Evolutionary conservation across 2,329 filamentous ascomycete genomes (phyloP).

Genomic region (Hypoxylon sp.): DNA sequence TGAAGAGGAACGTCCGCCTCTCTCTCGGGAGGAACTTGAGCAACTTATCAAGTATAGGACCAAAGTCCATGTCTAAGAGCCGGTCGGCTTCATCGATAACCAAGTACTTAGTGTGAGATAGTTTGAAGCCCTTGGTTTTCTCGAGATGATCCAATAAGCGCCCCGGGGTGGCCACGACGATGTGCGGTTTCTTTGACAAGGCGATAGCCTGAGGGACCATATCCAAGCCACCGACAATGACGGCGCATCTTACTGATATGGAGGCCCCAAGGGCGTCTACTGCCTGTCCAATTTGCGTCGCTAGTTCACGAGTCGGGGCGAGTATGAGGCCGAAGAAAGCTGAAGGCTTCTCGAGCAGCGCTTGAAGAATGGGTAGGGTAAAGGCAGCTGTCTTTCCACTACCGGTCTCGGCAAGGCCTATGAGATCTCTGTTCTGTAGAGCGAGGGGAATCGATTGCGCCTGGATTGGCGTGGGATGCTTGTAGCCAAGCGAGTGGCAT

Average conservation of each 20-base stretch:
- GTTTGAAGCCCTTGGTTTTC: constrained; percentile 95
- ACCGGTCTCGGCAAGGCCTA: constrained; percentile 94
- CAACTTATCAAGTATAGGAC: constrained; percentile 91
- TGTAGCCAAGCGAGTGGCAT: constrained; percentile 85
- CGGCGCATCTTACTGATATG: constrained; percentile 87
- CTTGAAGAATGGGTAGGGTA: constrained; percentile 90
- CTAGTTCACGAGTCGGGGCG: constrained; percentile 92
- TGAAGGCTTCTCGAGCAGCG: constrained; percentile 88
- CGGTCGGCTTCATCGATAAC: constrained; percentile 97
- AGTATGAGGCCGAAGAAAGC: constrained; percentile 89
- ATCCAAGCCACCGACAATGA: constrained; percentile 93
- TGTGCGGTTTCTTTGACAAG: constrained; percentile 94
- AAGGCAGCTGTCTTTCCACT: constrained; percentile 97
- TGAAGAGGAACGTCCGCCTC: constrained; percentile 88
- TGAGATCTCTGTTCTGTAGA: constrained; percentile 84
- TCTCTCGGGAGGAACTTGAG: constrained; percentile 87
- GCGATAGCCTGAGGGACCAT: constrained; percentile 94
- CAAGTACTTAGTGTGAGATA: constrained; percentile 84
- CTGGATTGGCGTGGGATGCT: constrained; percentile 89
- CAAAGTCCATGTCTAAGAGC: constrained; percentile 93
- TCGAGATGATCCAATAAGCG: constrained; percentile 91
- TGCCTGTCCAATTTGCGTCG: constrained; percentile 87
- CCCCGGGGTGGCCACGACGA: constrained; percentile 92
- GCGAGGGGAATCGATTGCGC: constrained; percentile 84
- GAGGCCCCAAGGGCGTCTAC: constrained; percentile 89